Evolutionary conservation across 2,329 filamentous ascomycete species (phyloP), one percentile per base, ranked within the genome.

Genomic region (Colletotrichum lentis): DNA sequence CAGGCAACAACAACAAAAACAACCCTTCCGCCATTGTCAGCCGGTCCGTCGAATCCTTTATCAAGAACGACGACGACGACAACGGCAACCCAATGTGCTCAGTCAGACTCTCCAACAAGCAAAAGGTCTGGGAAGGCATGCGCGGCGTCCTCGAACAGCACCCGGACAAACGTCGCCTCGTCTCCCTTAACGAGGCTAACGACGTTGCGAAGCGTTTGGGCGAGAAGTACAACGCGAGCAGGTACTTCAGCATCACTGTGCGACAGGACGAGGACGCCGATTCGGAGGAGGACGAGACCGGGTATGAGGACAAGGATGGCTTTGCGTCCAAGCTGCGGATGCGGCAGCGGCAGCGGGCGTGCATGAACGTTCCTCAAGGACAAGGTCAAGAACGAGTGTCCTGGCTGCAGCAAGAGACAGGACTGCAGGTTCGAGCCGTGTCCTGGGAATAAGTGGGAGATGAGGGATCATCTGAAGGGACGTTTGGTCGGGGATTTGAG

Each of bases 121-220:
- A 67, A 35, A 27, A 57, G 44, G 64, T 72, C 31, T 72, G 72
- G 67, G 73, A 75, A 35, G 65, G 71, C 7, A 72, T 72, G 16
- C 75, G 73, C 73, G 71, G 73, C 8, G 49, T 74, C 3, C 67
- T 76, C 14, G 71, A 75, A 31, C 65, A 73, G 24, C 69, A 77
- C 41, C 73, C 76, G 35, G 77, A 74, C 39, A 80, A 80, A 71
- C 81, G 86, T 35, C 81, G 81, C 3, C 80, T 88, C 18, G 84
- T 86, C 57, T 85, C 82, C 69, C 78, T 88, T 55, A 81, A 83
- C 73, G 84, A 87, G 73, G 85, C 85, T 57, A 87, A 86, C 72
- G 85, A 88, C 72, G 86, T 88, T 71, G 85, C 86, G 50, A 84
- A 81, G 73, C 78, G 86, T 35, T 76, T 88, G 16, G 84, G 85